These are phyloP conservation scores for Auricularia cornea DNA, from an alignment of 768 basidiomycete genomes.

Conservation along the genomic window DNA sequence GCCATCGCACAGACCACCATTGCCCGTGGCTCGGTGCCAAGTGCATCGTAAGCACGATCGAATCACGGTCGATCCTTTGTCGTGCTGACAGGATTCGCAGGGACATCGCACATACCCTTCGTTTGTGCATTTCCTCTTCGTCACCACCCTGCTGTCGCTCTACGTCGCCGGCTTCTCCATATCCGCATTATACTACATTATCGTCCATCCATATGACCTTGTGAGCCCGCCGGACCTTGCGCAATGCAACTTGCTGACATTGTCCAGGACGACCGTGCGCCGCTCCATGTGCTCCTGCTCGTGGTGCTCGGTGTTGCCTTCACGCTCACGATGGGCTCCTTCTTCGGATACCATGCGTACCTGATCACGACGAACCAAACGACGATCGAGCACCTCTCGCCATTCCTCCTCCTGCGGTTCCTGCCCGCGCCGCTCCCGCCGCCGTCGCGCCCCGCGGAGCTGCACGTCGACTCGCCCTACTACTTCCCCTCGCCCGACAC, in stretches of 20 bases:
- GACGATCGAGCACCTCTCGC: constrained; percentile 69
- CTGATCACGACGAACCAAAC: constrained; percentile 76
- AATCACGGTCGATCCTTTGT: neutral
- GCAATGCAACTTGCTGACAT: constrained; percentile 1
- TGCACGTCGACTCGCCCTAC: constrained; percentile 29
- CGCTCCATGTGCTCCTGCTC: constrained; percentile 63
- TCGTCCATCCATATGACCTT: constrained; percentile 51
- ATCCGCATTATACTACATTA: constrained; percentile 53
- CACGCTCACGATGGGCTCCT: constrained; percentile 62
- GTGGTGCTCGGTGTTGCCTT: constrained; percentile 52
- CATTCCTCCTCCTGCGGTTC: constrained; percentile 63
- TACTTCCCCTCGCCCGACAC: constrained; percentile 10
- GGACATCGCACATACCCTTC: constrained; percentile 79
- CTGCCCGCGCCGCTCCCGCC: constrained; percentile 50
- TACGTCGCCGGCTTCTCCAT: constrained; percentile 51
- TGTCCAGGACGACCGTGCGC: constrained; percentile 51
- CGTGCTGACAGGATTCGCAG: constrained; percentile 26
- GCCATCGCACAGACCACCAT: constrained; percentile 56
- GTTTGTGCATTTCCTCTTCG: constrained; percentile 69
- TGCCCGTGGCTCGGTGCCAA: constrained; percentile 75
- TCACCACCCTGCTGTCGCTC: constrained; percentile 50
- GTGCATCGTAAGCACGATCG: constrained; percentile 48
- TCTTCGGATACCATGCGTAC: constrained; percentile 68
- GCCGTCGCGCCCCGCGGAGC: constrained; percentile 6
- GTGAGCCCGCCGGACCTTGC: constrained; percentile 32